phyloP scores from a whole-genome alignment of 345 rosid species.

The Populus davidiana region DNA sequence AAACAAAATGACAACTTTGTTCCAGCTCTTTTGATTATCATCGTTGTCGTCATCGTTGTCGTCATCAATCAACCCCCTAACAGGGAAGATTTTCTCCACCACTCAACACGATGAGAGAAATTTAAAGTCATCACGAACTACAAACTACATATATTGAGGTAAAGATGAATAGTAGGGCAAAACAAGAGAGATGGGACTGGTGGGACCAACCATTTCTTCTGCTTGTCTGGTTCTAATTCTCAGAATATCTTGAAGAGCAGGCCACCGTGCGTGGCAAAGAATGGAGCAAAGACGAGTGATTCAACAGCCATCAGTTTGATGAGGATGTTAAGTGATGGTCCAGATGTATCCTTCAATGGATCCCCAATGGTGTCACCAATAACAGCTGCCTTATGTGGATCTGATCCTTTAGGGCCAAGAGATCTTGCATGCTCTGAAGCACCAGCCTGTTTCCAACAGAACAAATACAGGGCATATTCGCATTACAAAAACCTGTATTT shows the following conservation, averaged over 20 bases:
- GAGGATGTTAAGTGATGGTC: conserved; percentile 94
- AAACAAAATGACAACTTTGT: not conserved
- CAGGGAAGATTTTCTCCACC: not conserved
- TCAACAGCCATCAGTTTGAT: conserved; percentile 98
- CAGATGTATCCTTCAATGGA: conserved; percentile 95
- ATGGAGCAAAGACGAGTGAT: conserved; percentile 94
- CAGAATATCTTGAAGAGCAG: conserved; percentile 75
- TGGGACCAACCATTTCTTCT: not conserved
- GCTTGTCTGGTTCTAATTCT: not conserved
- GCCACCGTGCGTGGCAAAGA: conserved; percentile 94
- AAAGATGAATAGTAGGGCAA: not conserved
- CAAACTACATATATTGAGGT: conserved; percentile 6
- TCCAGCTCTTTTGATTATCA: not conserved
- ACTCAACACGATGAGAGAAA: conserved; percentile 4
- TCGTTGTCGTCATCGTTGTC: not conserved
- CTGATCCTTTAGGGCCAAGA: conserved; percentile 94
- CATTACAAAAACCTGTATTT: not conserved
- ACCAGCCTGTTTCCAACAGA: conserved; percentile 57
- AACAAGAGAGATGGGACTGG: conserved; percentile 1
- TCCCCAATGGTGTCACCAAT: conserved; percentile 95
- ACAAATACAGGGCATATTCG: not conserved
- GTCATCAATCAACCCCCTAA: not conserved
- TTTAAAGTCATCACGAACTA: conserved; percentile 10
- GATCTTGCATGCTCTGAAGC: conserved; percentile 81
- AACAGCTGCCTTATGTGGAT: conserved; percentile 94